Base-by-base conservation (phyloP, 2,329 filamentous ascomycete species). In the Alternaria gansuensis region DNA sequence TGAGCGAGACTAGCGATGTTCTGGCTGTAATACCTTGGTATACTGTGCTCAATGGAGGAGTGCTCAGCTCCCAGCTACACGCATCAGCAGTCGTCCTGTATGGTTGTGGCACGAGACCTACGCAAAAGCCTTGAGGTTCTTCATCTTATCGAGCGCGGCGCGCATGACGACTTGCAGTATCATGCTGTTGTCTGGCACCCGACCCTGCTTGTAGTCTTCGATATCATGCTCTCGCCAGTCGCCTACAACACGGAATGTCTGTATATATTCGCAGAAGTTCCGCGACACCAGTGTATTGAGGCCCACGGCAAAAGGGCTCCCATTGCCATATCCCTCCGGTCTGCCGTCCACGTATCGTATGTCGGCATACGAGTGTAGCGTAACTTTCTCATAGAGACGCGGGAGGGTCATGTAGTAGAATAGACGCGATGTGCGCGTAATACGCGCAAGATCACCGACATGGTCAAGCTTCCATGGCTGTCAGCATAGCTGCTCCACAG, bases 361-460 rank as follows among this genome's bases (percentile, higher is more conserved):
- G 37, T 83, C 82, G 49, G 82, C 78, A 70, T 88, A 87, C 7
- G 85, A 86, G 53, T 80, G 83, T 33, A 89, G 77, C 5, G 80
- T 83, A 52, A 88, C 81, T 33, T 78, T 75, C 70, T 82, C 80
- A 74, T 88, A 89, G 39, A 89, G 81, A 56, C 84, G 84, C 21
- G 87, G 86, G 3, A 88, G 77, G 33, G 84, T 81, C 85, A 89
- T 88, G 76, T 88, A 89, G 65, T 88, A 86, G 66, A 88, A 81
- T 39, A 88, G 80, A 13, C 85, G 82, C 61, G 84, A 87, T 51
- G 86, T 87, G 57, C 85, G 81, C 62, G 85, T 87, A 52, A 87
- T 74, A 59, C 85, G 81, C 31, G 85, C 85, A 26, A 88, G 81
- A 69, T 88, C 86, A 59, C 76, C 82, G 41, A 81, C 78, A 77